These are phyloP conservation scores for Lepidium africanum DNA, from an alignment of 345 rosid genomes.

Conservation along the genomic window DNA sequence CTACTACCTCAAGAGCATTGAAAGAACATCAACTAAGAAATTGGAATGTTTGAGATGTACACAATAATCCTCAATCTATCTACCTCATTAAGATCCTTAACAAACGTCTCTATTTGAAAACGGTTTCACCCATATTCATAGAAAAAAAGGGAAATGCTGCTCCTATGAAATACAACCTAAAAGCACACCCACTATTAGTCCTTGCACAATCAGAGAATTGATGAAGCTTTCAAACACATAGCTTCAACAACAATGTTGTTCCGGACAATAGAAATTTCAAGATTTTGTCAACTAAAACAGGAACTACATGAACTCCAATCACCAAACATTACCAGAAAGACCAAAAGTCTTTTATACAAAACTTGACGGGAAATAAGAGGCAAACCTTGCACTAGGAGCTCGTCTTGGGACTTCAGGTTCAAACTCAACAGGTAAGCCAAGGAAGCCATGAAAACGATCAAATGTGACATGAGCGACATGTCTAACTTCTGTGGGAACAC, in stretches of 20 bases:
- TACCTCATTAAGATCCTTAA: neutral
- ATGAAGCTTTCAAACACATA: neutral
- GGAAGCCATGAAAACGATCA: slow-evolving; percentile 96
- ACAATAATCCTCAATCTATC: neutral
- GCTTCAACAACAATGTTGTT: neutral
- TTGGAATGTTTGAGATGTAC: neutral
- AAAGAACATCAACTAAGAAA: neutral
- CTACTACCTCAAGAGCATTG: neutral
- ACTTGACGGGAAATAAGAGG: neutral
- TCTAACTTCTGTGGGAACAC: slow-evolving; percentile 84
- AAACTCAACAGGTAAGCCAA: slow-evolving; percentile 95
- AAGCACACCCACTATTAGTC: neutral
- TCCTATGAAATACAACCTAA: neutral
- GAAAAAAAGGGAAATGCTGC: neutral
- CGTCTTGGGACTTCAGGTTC: slow-evolving; percentile 94
- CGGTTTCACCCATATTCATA: neutral
- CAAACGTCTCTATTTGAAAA: neutral
- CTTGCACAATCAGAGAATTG: neutral
- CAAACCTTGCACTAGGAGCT: slow-evolving; percentile 93
- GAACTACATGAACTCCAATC: neutral
- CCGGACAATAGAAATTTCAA: neutral
- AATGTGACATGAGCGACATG: slow-evolving; percentile 99
- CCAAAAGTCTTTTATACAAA: neutral
- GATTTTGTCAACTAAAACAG: neutral
- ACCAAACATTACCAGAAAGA: neutral